Evolutionary conservation across 331 rosid genomes (phyloP), one percentile per base, ranked within the genome.

Genomic region (Pyracantha coccinea): DNA sequence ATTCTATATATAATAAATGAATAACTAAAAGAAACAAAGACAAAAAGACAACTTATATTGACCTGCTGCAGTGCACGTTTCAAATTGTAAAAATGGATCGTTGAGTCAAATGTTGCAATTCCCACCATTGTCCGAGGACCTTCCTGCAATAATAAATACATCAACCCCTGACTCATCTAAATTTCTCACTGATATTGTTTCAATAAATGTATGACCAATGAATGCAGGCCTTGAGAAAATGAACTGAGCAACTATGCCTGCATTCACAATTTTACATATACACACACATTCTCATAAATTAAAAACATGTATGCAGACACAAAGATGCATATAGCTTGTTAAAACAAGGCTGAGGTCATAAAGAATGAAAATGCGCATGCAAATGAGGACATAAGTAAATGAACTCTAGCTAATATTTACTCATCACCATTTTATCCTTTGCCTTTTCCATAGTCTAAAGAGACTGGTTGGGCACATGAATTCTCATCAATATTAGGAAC

Each of bases 51-150:
- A 57, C 64, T 66, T 57, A 47, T 58, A 55, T 31, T 72, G 38
- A 94, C 99, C 99, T 94, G 99, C 81, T 94, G 97, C 77, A 89
- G 77, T 28, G 90, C 97, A 73, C 99, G 97, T 85, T 94, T 94
- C 84, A 94, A 81, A 82, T 89, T 94, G 86, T 94, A 94, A 83
- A 94, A 94, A 74, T 94, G 99, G 85, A 92, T 90, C 5, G 97
- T 92, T 16, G 92, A 90, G 83, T 94, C 99, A 87, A 94, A 94
- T 13, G 97, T 92, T 52, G 97, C 97, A 68, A 94, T 81, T 77
- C 99, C 99, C 41, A 94, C 97, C 78, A 78, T 70, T 66, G 97
- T 94, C 38, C 82, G 85, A 75, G 97, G 96, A 78, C 97, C 96
- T 82, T 94, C 97, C 99, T 94, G 93, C 73, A 85, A 67, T 57